These are phyloP conservation scores for Circinella minor DNA, from an alignment of 371 early-diverging fungal species.

Conservation along the genomic window DNA sequence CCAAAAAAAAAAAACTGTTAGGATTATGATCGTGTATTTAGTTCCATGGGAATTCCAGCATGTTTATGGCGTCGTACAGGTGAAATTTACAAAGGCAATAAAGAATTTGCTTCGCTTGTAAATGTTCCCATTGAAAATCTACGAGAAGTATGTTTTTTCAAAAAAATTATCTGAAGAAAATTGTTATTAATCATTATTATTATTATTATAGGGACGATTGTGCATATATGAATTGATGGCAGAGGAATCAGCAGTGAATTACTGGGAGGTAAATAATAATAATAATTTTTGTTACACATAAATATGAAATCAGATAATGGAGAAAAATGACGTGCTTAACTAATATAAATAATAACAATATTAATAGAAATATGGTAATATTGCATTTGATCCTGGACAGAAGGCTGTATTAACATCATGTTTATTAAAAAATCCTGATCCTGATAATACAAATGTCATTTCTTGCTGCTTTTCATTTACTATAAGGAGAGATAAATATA, in stretches of 20 bases:
- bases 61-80: constrained; percentile 95
- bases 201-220: constrained; percentile 54
- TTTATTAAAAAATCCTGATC: constrained; percentile 65
- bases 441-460: constrained; percentile 59
- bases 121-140: constrained; percentile 78
- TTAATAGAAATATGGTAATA: constrained; percentile 86
- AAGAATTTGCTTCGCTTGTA: constrained; percentile 89
- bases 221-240: constrained; percentile 94
- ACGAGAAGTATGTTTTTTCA: constrained; percentile 52
- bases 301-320: not conserved
- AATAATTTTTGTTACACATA: constrained; percentile 14
- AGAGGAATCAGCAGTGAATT: constrained; percentile 89
- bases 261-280: constrained; percentile 71
- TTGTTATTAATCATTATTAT: not conserved
- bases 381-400: constrained; percentile 94
- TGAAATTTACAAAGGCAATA: constrained; percentile 93
- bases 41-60: constrained; percentile 93
- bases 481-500: constrained; percentile 89
- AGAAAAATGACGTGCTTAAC: constrained; percentile 2
- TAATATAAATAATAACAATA: not conserved
- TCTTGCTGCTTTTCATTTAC: constrained; percentile 93
- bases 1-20: constrained; percentile 17
- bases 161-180: not conserved
- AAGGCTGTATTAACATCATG: constrained; percentile 94
- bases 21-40: constrained; percentile 94